phyloP scores from a whole-genome alignment of 208 protist genomes.

The Leishmania tarentolae region DNA sequence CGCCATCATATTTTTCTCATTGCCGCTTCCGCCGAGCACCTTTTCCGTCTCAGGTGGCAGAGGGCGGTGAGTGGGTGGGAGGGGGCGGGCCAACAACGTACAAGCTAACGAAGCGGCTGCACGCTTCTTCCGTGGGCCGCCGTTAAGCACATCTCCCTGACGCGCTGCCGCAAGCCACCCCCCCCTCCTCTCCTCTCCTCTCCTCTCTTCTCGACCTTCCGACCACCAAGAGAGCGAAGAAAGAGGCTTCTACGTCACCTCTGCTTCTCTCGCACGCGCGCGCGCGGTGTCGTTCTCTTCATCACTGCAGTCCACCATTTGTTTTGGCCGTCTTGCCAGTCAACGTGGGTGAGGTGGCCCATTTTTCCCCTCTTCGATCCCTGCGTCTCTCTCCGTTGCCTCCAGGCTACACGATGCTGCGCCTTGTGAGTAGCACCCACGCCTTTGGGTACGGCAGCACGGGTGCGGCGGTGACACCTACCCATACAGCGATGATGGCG shows the following conservation, averaged over 20 bases:
- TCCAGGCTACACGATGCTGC: conserved; percentile 5
- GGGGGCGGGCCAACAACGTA: too few species aligned
- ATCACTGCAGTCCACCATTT: neutral
- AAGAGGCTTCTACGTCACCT: neutral
- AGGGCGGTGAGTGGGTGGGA: too few species aligned
- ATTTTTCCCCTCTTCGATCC: neutral
- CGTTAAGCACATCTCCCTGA: too few species aligned
- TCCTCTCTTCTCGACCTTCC: too few species aligned
- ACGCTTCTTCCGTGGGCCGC: too few species aligned
- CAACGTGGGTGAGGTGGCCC: neutral
- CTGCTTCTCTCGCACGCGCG: too few species aligned
- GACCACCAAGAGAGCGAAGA: neutral
- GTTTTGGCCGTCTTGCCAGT: neutral
- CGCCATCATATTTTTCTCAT: too few species aligned
- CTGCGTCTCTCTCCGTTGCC: neutral
- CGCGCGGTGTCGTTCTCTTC: neutral
- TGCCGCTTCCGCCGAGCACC: too few species aligned
- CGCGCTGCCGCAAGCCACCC: neutral
- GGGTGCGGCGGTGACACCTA: neutral
- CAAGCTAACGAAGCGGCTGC: too few species aligned
- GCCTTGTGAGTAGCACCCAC: conserved; percentile 4
- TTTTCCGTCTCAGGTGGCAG: too few species aligned
- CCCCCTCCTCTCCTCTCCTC: neutral
- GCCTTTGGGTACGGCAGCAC: neutral
- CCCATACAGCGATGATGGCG: neutral